These are phyloP conservation scores for Dactylellina haptotyla DNA, from an alignment of 2,329 filamentous ascomycete genomes.

Conservation along the genomic window DNA sequence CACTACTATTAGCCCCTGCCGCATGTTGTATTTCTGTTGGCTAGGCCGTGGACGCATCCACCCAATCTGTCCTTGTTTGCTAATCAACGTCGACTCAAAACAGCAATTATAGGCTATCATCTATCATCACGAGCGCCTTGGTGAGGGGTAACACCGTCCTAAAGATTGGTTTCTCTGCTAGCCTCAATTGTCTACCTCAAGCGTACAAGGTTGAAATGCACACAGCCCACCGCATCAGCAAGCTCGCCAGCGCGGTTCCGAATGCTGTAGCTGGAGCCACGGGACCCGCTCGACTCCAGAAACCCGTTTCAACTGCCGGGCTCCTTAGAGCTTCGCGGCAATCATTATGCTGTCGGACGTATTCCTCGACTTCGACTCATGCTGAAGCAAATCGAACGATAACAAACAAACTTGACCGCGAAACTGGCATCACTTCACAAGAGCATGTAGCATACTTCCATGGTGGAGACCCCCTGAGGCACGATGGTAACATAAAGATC, in stretches of 20 bases:
- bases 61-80: slow-evolving; percentile 12
- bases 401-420: no score
- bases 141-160: neutral
- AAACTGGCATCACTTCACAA: neutral
- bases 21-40: neutral
- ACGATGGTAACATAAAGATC: neutral
- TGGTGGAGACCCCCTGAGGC: neutral
- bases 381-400: neutral
- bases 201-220: slow-evolving; percentile 12
- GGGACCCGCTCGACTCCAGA: neutral
- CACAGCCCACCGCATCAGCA: slow-evolving; percentile 15
- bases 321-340: neutral
- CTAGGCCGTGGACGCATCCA: slow-evolving; percentile 20
- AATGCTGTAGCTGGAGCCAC: slow-evolving; percentile 14
- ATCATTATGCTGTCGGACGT: neutral
- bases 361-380: neutral
- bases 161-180: neutral
- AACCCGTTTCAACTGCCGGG: neutral
- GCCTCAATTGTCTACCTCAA: neutral
- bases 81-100: slow-evolving; percentile 24
- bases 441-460: neutral
- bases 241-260: slow-evolving; percentile 14
- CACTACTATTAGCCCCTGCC: slow-evolving; percentile 8
- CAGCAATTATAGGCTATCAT: slow-evolving; percentile 42
- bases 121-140: neutral